Base-by-base conservation (phyloP, 2,329 filamentous ascomycete genomes). In the Fusarium armeniacum region DNA sequence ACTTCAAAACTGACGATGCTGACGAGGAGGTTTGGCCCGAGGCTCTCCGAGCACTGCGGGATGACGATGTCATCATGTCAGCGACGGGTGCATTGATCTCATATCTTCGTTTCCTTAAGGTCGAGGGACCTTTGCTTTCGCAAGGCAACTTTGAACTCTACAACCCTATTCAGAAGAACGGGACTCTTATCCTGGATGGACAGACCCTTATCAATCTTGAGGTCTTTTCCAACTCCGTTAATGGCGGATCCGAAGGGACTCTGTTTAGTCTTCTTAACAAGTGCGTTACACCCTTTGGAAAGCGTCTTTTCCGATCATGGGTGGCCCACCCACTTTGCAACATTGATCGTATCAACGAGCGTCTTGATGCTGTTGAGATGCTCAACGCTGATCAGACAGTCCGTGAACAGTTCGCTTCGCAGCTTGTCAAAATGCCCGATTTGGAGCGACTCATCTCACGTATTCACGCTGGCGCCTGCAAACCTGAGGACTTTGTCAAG, bases 151-250 rank as follows among this genome's bases (percentile, higher is more conserved):
- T 99, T 76, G 88, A 90, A 54, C 91, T 90, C 86, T 99, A 99
- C 78, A 94, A 92, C 76, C 96, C 96, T 1, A 98, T 99, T 53
- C 88, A 89, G 58, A 91, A 91, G 75, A 97, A 98, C 77, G 93
- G 94, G 15, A 98, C 93, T 32, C 83, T 99, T 45, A 91, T 99
- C 12, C 86, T 99, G 2, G 96, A 99, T 74, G 96, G 96, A 1
- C 96, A 99, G 78, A 98, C 94, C 24, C 85, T 99, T 73, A 97
- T 97, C 83, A 99, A 99, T 76, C 89, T 99, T n/a, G 96, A 99
- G 78, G 88, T 99, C 7, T 99, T 99, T 73, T 88, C 93, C 73
- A 99, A 99, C 79, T 94, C 91, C 1, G 93, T 92, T 70, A 95
- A 98, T 76, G 95, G 94, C 10, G 90, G 93, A 16, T 78, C 85